Base-by-base conservation (phyloP, 352 stramenopile genomes). In the Thalassiosira ordinaria region DNA sequence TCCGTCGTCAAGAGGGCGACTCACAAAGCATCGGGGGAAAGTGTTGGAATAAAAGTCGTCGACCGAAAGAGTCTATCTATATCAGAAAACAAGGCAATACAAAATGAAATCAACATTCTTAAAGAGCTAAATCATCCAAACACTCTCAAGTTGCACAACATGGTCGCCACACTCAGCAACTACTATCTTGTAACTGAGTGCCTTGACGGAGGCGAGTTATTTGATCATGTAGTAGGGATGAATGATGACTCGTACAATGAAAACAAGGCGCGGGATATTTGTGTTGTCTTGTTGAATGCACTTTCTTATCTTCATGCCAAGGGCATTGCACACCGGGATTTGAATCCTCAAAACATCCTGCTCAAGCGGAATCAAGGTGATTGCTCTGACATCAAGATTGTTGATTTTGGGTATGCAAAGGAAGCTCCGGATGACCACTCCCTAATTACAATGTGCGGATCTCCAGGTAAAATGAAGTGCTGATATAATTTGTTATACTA, bases 211-310 rank as follows among this genome's bases (percentile, higher is more conserved):
- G 33, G 33, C 11, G 33, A 41, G 33, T 41, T 41, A 11, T 41
- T 41, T 41, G 33, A 11, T 41, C 33, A 11, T 11, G 11, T 41
- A 11, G 33, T 41, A 11, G 33, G 11, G 33, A 41, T 11, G 33
- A 41, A 5, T 11, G 33, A 11, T 11, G n/a, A n/a, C 71, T 96
- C 94, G 31, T 98, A 98, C 87, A 98, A 92, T n/a, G 97, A 99
- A 75, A 91, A 95, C 31, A 96, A 99, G 70, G 96, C 97, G n/a
- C 91, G 96, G 27, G 89, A 95, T 59, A 83, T 98, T 6, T 95
- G 98, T 61, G 94, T 93, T 20, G 74, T 90, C 33, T 53, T 91
- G 16, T 89, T 94, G 62, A 60, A 79, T 16, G 89, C 80, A 13
- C 74, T 94, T 35, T 55, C 82, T 55, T 92, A 94, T 53, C 78